phyloP scores from a whole-genome alignment of 176 grass and related monocot species.

The Thalia dealbata region DNA sequence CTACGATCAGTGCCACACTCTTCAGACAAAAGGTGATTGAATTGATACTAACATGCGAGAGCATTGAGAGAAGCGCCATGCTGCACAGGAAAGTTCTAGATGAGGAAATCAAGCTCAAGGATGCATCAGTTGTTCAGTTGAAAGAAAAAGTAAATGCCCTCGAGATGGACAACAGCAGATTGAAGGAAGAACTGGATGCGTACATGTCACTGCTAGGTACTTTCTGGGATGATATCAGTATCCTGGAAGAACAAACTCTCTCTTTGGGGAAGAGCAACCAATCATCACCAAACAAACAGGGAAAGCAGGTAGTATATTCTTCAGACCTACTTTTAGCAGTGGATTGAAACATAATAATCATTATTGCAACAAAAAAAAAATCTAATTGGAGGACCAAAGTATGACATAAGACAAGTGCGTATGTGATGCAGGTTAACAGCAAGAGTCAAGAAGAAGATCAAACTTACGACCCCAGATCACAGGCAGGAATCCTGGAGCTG shows the following conservation, averaged over 20 bases:
- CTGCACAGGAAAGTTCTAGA: constrained; percentile 68
- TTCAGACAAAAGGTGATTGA: constrained; percentile 84
- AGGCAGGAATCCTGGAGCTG: constrained; percentile 54
- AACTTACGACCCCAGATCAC: constrained; percentile 23
- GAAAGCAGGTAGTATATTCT: constrained; percentile 47
- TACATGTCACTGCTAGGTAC: constrained; percentile 52
- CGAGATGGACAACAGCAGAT: constrained; percentile 64
- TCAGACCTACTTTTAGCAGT: neutral
- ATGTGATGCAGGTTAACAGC: constrained; percentile 24
- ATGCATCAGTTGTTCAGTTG: constrained; percentile 51
- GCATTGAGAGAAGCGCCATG: constrained; percentile 72
- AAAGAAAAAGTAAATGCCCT: constrained; percentile 64
- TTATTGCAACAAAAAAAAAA: too few species aligned
- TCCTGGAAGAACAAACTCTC: constrained; percentile 55
- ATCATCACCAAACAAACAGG: constrained; percentile 37
- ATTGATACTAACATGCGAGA: constrained; percentile 57
- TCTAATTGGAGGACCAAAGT: too few species aligned
- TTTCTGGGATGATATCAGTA: constrained; percentile 52
- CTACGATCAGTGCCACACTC: constrained; percentile 53
- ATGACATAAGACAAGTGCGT: constrained; percentile 39
- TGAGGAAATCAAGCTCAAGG: constrained; percentile 62
- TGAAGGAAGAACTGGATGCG: constrained; percentile 64
- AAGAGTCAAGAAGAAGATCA: constrained; percentile 34
- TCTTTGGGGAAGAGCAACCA: constrained; percentile 41
- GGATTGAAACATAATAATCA: neutral